A percentile compares a stretch with the other conserved stretches of the same genome.
phyloP scores from a whole-genome alignment of 1,139 yeast species.

The Diutina sp. region DNA sequence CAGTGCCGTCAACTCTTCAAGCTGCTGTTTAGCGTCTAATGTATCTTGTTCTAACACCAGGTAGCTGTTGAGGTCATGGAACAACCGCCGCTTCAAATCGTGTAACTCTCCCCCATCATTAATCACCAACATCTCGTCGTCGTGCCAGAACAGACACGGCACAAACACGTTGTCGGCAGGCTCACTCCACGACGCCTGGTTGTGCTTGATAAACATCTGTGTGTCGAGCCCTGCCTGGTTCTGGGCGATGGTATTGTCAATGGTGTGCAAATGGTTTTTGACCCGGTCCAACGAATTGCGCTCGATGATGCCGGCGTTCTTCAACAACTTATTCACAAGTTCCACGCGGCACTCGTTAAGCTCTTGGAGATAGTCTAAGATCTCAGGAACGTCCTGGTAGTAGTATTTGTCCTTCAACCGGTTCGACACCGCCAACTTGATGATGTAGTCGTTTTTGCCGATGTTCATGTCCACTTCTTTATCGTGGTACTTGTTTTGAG shows the following conservation, averaged over 20 bases:
- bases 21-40: conserved; percentile 31
- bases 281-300: conserved; percentile 40
- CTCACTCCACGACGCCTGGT: conserved; percentile 62
- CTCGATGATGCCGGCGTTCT: conserved; percentile 54
- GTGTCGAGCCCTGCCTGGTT: conserved; percentile 70
- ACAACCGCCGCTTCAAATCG: conserved; percentile 48
- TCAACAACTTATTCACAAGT: conserved; percentile 58
- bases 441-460: conserved; percentile 71
- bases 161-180: conserved; percentile 77
- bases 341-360: conserved; percentile 70
- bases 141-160: conserved; percentile 95
- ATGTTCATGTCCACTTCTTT: conserved; percentile 74
- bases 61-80: conserved; percentile 34
- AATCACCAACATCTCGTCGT: conserved; percentile 67
- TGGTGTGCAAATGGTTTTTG: conserved; percentile 36
- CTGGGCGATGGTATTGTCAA: conserved; percentile 48
- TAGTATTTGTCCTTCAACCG: conserved; percentile 84
- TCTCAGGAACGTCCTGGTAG: conserved; percentile 89
- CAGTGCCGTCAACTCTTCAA: conserved; percentile 31
- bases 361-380: conserved; percentile 77
- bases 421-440: conserved; percentile 75
- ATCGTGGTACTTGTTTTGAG: conserved; percentile 44
- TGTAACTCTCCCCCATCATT: conserved; percentile 47
- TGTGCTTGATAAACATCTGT: conserved; percentile 89
- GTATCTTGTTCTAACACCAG: conserved; percentile 30